Percentiles rank a stretch among this genome's conserved stretches.
phyloP scores from a whole-genome alignment of 805 yeast species.

The Suhomyces vadensis region DNA sequence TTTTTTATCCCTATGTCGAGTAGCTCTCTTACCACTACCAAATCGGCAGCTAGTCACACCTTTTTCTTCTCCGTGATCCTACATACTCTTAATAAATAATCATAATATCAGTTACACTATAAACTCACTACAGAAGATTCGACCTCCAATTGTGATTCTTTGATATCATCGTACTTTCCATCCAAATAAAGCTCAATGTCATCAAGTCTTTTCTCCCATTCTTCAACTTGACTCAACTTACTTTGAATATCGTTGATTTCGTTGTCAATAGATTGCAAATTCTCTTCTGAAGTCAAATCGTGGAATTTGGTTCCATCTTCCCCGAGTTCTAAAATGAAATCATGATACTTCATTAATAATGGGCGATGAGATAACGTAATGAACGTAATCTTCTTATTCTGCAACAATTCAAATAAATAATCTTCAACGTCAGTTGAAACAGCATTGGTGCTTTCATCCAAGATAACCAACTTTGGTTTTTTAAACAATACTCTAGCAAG shows the following conservation, averaged over 20 bases:
- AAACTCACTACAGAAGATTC: not conserved
- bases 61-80: not conserved
- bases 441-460: conserved; percentile 95
- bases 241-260: conserved; percentile 69
- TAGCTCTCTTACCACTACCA: too few relatives aligned
- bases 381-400: conserved; percentile 67
- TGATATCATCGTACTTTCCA: conserved; percentile 33
- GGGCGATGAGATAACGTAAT: conserved; percentile 86
- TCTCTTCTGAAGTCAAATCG: conserved; percentile 64
- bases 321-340: conserved; percentile 67
- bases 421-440: conserved; percentile 90
- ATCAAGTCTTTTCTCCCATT: conserved; percentile 58
- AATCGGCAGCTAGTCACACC: too few relatives aligned
- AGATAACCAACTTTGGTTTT: conserved; percentile 74
- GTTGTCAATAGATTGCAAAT: conserved; percentile 65
- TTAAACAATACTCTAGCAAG: conserved; percentile 84
- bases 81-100: not conserved
- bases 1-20: too few relatives aligned
- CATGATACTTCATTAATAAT: conserved; percentile 80
- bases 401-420: conserved; percentile 73
- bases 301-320: conserved; percentile 48
- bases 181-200: conserved; percentile 57
- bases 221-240: conserved; percentile 58
- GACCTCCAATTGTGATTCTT: conserved; percentile 1
- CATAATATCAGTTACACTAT: not conserved